phyloP scores from a whole-genome alignment of 2,329 filamentous ascomycete species.

The Ambrosiella beaveri region DNA sequence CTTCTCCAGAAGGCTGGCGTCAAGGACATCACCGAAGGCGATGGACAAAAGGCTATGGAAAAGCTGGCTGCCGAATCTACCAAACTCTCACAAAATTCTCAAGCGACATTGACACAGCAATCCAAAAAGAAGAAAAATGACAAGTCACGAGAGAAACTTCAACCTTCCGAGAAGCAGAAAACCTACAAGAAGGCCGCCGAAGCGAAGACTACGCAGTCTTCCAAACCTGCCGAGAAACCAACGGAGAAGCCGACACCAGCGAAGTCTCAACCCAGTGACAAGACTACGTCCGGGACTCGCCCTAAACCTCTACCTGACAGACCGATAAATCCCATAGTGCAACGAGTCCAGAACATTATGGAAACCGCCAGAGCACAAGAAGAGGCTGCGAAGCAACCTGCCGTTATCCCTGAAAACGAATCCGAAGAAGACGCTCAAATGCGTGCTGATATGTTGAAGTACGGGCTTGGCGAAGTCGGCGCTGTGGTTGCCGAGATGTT shows the following conservation, averaged over 20 bases:
- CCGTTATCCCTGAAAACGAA: conserved; percentile 55
- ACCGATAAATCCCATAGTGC: conserved; percentile 22
- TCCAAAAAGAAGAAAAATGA: too few relatives aligned
- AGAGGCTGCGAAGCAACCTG: conserved; percentile 24
- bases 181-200: not conserved
- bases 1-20: conserved; percentile 63
- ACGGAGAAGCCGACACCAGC: conserved; percentile 20
- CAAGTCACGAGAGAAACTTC: not conserved
- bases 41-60: not conserved
- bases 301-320: conserved; percentile 17
- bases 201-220: not conserved
- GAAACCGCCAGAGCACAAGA: conserved; percentile 38
- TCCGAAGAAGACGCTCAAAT: conserved; percentile 62
- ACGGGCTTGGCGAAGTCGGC: conserved; percentile 74
- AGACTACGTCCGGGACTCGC: conserved; percentile 30
- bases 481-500: conserved; percentile 87
- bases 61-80: not conserved
- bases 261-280: conserved; percentile 18
- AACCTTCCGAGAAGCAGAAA: not conserved
- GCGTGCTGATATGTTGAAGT: conserved; percentile 77
- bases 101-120: not conserved
- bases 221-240: conserved; percentile 4
- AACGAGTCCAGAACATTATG: conserved; percentile 39
- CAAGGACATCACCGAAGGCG: conserved; percentile 17
- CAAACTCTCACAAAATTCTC: not conserved